Percentiles rank a stretch among this genome's conserved stretches.
These are phyloP conservation scores for Pichia sp. DNA, from an alignment of 1,139 yeast genomes.

Conservation along the genomic window DNA sequence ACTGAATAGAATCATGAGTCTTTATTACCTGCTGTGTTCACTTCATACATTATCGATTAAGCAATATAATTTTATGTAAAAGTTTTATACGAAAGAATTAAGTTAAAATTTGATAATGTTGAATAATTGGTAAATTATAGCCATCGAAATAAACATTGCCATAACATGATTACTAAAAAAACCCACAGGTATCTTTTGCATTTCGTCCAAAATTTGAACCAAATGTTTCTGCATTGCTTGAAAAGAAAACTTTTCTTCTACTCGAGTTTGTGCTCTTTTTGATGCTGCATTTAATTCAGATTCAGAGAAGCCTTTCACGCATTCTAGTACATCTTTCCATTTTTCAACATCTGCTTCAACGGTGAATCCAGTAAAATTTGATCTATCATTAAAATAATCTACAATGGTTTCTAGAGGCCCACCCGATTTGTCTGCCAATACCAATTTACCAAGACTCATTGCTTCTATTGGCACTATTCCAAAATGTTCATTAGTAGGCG, in stretches of 20 bases:
- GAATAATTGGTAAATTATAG: background rate
- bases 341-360: conserved; percentile 43
- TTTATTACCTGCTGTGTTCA: no score
- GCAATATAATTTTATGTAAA: no score
- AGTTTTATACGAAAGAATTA: no score
- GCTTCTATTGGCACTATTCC: conserved; percentile 98
- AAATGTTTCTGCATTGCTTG: conserved; percentile 20
- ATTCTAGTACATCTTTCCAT: conserved; percentile 59
- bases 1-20: no score
- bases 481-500: conserved; percentile 90
- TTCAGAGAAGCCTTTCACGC: conserved; percentile 31
- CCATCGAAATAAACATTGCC: background rate
- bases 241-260: conserved; percentile 22
- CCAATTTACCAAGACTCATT: conserved; percentile 78
- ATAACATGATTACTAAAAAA: background rate
- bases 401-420: conserved; percentile 85
- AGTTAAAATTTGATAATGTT: background rate
- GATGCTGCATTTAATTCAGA: conserved; percentile 26
- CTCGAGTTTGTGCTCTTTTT: conserved; percentile 16
- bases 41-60: no score
- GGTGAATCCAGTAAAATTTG: conserved; percentile 69
- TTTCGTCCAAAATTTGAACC: conserved; percentile 12
- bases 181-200: conserved; percentile 2
- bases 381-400: conserved; percentile 27
- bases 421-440: conserved; percentile 79